A percentile compares a stretch with the other conserved stretches of the same genome.
Conservation (phyloP, 805 yeast species). For the Lachancea waltii region DNA sequence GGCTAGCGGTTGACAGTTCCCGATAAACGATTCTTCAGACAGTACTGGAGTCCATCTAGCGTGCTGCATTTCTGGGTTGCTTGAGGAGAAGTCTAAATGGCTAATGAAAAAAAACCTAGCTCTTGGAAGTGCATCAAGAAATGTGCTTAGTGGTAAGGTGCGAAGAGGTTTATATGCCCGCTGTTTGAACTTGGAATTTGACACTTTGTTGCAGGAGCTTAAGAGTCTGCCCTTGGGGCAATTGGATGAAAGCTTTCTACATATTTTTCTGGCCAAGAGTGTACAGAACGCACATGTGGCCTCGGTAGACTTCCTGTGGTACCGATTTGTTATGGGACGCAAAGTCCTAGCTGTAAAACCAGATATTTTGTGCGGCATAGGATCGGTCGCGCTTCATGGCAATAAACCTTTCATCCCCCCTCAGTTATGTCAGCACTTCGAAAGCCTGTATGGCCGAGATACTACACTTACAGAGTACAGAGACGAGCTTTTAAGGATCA, state of each 20-base stretch:
- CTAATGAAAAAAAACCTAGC: conserved; percentile 1
- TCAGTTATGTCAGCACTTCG: conserved; percentile 20
- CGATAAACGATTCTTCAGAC: too few relatives aligned
- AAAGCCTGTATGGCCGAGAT: conserved; percentile 7
- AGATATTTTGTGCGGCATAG: conserved; percentile 20
- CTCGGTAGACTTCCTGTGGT: conserved; percentile 25
- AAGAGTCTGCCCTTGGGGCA: conserved; percentile 14
- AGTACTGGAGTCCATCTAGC: too few relatives aligned
- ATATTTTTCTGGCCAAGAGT: conserved; percentile 19
- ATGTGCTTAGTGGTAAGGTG: conserved; percentile 5
- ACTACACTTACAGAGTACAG: conserved; percentile 9
- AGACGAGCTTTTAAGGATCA: conserved; percentile 22
- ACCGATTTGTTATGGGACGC: conserved; percentile 22
- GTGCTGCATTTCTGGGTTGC: background rate
- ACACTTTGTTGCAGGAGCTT: conserved; percentile 12
- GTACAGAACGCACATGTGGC: conserved; percentile 26
- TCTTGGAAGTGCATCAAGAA: background rate
- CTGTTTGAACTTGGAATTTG: conserved; percentile 26
- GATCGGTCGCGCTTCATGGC: conserved; percentile 21
- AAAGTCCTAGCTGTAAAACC: conserved; percentile 20
- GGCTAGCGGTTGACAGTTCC: too few relatives aligned
- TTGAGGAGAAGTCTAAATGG: background rate
- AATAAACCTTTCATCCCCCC: conserved; percentile 21
- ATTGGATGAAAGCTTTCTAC: conserved; percentile 23
- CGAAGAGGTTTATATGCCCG: conserved; percentile 15